A percentile compares a stretch with the other conserved stretches of the same genome.
Conservation (phyloP, 148 eudicot genomes). For the Nepenthes mirabilis region DNA sequence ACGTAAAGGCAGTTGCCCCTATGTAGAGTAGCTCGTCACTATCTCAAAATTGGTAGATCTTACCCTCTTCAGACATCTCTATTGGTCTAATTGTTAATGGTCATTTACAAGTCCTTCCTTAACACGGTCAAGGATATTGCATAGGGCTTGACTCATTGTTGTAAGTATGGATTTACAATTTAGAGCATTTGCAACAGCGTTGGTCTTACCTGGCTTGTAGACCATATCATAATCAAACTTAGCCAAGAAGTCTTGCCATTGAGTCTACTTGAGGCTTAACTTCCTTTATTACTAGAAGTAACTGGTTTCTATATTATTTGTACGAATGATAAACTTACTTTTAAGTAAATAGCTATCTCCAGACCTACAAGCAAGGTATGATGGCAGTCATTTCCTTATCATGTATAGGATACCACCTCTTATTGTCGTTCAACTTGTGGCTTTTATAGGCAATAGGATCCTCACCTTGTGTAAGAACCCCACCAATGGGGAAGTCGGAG, state of each 20-base stretch:
- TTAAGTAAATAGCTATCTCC: background rate
- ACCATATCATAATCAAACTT: background rate
- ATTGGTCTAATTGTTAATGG: too few species aligned
- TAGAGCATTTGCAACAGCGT: background rate
- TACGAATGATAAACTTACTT: background rate
- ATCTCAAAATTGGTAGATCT: too few species aligned
- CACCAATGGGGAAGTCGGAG: constrained; percentile 2
- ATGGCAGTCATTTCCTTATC: constrained; percentile 1
- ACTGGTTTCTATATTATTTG: background rate
- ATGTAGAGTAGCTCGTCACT: too few species aligned
- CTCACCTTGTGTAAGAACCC: constrained; percentile 2
- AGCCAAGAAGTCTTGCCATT: background rate
- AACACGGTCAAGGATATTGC: background rate
- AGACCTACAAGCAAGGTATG: background rate
- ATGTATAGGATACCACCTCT: background rate
- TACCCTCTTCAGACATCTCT: too few species aligned
- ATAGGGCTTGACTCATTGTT: background rate
- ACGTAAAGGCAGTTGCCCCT: too few species aligned
- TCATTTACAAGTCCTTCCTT: background rate
- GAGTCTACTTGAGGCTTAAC: background rate
- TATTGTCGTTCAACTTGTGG: background rate
- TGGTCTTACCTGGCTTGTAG: background rate
- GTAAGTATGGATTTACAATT: background rate
- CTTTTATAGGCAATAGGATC: constrained; percentile 2
- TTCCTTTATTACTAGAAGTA: too few species aligned